Evolutionary conservation across 257 asterid species (phyloP), one percentile per base, ranked within the genome.

Genomic region (Solanum peruvianum): DNA sequence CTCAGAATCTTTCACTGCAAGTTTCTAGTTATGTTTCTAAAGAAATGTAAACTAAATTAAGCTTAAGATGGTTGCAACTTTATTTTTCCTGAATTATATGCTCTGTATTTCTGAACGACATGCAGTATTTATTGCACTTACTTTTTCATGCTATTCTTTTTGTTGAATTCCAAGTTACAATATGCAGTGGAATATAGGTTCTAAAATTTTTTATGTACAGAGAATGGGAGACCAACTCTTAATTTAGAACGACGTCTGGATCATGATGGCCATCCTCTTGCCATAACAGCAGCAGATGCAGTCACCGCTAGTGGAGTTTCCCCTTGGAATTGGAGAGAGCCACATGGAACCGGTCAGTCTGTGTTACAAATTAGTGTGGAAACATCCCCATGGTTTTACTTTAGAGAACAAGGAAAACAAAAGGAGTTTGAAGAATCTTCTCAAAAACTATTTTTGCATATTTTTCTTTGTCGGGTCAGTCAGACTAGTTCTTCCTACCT

Each of bases 271-370:
- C 98, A 91, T 85, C 99, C 98, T 86, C 98, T 96, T 85, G 98
- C 98, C 70, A 94, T 94, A 25, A 91, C 97, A 71, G 93, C 98
- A 58, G 94, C 97, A 58, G 98, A 95, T 85, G 96, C 96, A 73
- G 98, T 95, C 88, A 95, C 92, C 82, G 95, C 94, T 58, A 89
- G 93, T 87, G 98, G 97, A 69, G 95, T 88, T 88, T 95, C 99
- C 88, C 98, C 99, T 4, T 96, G 99, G 99, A 95, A 91, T 83
- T 96, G 99, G 99, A 93, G 98, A 90, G 98, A 90, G 87, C 93
- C 97, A 62, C 95, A 98, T 42, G 95, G 95, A 90, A 94, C 88
- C 87, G 98, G 98, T 95, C 72, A 85, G 94, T 56, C 67, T 92
- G 77, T 14, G 60, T 80, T 11, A 86, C 44, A 87, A 60, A 84